Percentiles rank a stretch among this genome's conserved stretches.
Conservation (phyloP, 257 asterid species). For the Schizonepeta tenuifolia region DNA sequence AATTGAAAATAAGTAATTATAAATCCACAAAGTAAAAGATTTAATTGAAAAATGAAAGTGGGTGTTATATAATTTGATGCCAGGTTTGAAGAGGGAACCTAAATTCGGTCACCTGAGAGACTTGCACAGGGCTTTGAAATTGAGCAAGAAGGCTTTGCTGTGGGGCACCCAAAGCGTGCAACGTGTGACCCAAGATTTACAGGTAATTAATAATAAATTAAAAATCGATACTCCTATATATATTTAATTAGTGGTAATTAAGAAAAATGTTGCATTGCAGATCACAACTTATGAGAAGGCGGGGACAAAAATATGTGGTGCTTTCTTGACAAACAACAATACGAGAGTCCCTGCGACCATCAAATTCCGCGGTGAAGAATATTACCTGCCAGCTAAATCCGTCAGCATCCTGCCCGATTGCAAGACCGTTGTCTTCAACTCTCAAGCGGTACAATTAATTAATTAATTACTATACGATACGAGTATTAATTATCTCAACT, state of each 20-base stretch:
- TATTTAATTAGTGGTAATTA: no score
- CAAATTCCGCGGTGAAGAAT: constrained; percentile 64
- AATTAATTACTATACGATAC: no score
- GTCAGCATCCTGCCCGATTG: constrained; percentile 95
- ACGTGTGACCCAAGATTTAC: constrained; percentile 42
- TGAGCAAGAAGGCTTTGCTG: constrained; percentile 78
- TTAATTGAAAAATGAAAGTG: no score
- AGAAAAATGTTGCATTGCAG: constrained; percentile 41
- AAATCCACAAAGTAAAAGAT: background rate
- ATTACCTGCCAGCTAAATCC: constrained; percentile 65
- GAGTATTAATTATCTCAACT: no score
- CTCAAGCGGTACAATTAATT: constrained; percentile 63
- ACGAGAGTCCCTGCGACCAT: constrained; percentile 41
- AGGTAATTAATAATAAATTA: constrained; percentile 44
- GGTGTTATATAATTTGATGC: background rate
- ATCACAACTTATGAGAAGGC: constrained; percentile 66
- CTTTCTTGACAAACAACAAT: constrained; percentile 74
- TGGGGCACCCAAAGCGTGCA: constrained; percentile 62
- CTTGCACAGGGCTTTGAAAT: constrained; percentile 76
- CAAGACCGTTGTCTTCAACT: constrained; percentile 84
- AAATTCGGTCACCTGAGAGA: constrained; percentile 88
- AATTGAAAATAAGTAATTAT: no score
- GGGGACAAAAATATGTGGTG: constrained; percentile 47
- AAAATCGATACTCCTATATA: no score
- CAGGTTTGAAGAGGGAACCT: constrained; percentile 83